Percentiles rank a stretch among this genome's conserved stretches.
Conservation (phyloP, 768 basidiomycete species). For the Agaricus sinodeliciosus region DNA sequence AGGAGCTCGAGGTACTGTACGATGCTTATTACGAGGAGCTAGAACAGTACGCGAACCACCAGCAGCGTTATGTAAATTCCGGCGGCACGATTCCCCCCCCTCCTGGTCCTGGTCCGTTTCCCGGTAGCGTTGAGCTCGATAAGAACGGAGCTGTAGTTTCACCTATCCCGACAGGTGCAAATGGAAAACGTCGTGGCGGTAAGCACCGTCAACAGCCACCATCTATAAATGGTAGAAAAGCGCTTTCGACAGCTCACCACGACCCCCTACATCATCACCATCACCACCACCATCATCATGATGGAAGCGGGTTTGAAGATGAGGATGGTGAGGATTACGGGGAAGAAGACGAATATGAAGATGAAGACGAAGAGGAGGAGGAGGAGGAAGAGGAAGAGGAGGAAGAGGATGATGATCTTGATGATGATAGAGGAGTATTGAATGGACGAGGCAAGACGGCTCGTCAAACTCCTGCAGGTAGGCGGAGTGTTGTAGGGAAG, state of each 20-base stretch:
- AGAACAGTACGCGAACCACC: constrained; percentile 97
- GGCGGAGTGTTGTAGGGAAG: constrained; percentile 24
- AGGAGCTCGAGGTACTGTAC: constrained; percentile 99
- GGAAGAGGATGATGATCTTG: constrained; percentile 45
- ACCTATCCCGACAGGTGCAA: constrained; percentile 17
- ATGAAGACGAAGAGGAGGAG: constrained; percentile 34
- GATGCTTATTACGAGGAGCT: constrained; percentile 99
- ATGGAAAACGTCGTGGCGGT: constrained; percentile 14
- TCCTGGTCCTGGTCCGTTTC: constrained; percentile 95
- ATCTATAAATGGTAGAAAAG: constrained; percentile 13
- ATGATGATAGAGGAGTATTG: constrained; percentile 38
- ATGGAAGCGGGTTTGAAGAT: constrained; percentile 65
- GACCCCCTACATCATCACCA: constrained; percentile 29
- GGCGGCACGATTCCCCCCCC: constrained; percentile 88
- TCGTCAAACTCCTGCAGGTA: constrained; percentile 7
- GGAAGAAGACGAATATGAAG: constrained; percentile 32
- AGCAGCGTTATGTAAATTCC: constrained; percentile 91
- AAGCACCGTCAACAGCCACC: constrained; percentile 18
- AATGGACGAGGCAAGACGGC: constrained; percentile 26
- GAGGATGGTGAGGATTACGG: constrained; percentile 49
- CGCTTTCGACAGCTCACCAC: constrained; percentile 15
- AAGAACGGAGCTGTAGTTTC: constrained; percentile 61
- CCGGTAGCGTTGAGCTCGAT: constrained; percentile 95
- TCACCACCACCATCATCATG: constrained; percentile 34
- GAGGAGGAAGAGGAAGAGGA: constrained; percentile 50